Conservation (phyloP, 441 rosid species). For the Populus hybrid region DNA sequence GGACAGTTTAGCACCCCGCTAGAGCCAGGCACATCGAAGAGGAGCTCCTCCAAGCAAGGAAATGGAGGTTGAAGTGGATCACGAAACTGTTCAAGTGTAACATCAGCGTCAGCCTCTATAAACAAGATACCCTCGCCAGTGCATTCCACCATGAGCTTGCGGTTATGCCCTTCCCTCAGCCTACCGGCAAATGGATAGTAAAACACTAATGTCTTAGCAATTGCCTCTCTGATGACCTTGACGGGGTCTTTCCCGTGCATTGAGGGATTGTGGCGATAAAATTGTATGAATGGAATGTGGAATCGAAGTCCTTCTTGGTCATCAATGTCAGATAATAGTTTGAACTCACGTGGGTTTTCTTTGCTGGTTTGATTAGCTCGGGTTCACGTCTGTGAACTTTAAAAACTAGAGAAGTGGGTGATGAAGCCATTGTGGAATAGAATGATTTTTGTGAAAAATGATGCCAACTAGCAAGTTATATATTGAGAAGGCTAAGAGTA, state of each 20-base stretch:
- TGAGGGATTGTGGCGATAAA: slow-evolving; percentile 10
- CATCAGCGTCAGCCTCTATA: slow-evolving; percentile 37
- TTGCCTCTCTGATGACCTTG: slow-evolving; percentile 30
- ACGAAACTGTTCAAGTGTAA: slow-evolving; percentile 28
- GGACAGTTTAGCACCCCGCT: slow-evolving; percentile 37
- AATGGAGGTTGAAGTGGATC: slow-evolving; percentile 51
- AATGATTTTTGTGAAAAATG: no score
- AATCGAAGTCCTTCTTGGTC: slow-evolving; percentile 37
- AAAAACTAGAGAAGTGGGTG: slow-evolving; percentile 8
- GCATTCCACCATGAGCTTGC: slow-evolving; percentile 40
- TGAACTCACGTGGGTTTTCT: slow-evolving; percentile 25
- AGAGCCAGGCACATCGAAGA: slow-evolving; percentile 46
- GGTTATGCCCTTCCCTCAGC: slow-evolving; percentile 25
- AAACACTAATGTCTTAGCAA: slow-evolving; percentile 32
- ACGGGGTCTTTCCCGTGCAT: slow-evolving; percentile 37
- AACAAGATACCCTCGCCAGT: slow-evolving; percentile 33
- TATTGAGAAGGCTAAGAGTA: no score
- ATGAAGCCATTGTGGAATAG: background rate
- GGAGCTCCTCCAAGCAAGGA: slow-evolving; percentile 45
- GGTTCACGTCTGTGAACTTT: slow-evolving; percentile 28
- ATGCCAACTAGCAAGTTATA: no score
- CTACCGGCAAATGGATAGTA: slow-evolving; percentile 45
- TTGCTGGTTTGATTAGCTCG: slow-evolving; percentile 28
- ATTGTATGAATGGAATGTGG: slow-evolving; percentile 23
- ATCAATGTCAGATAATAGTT: slow-evolving; percentile 34